These are phyloP conservation scores for Saccharomyces kudriavzevii DNA, from an alignment of 805 yeast genomes.

Conservation along the genomic window DNA sequence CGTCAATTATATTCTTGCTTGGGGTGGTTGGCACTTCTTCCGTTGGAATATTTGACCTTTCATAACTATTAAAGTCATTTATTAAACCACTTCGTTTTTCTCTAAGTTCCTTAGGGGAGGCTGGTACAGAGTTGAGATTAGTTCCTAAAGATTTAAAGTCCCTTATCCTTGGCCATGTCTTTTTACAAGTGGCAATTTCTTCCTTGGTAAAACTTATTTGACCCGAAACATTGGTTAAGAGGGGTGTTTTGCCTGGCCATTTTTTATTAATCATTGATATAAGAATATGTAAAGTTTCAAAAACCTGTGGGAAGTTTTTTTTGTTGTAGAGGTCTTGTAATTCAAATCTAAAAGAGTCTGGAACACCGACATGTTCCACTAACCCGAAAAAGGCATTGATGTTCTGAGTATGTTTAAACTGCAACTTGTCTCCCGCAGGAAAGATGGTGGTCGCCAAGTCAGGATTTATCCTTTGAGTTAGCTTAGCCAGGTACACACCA, in stretches of 20 bases:
- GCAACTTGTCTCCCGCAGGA: slow-evolving; percentile 54
- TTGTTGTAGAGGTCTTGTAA: slow-evolving; percentile 87
- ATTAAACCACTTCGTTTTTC: slow-evolving; percentile 14
- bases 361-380: slow-evolving; percentile 62
- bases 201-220: slow-evolving; percentile 50
- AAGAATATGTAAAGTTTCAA: slow-evolving; percentile 86
- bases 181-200: slow-evolving; percentile 62
- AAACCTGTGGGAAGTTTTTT: slow-evolving; percentile 86
- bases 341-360: slow-evolving; percentile 83
- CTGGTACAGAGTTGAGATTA: slow-evolving; percentile 22
- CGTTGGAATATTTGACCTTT: background rate
- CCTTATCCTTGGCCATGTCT: slow-evolving; percentile 59
- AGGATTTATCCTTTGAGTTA: slow-evolving; percentile 67
- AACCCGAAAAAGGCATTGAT: slow-evolving; percentile 75
- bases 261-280: slow-evolving; percentile 58
- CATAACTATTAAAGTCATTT: slow-evolving; percentile 15
- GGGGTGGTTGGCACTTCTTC: background rate
- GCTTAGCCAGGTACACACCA: slow-evolving; percentile 78
- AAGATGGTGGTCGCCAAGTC: slow-evolving; percentile 46
- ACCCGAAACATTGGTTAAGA: slow-evolving; percentile 56
- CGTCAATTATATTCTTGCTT: background rate
- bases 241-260: slow-evolving; percentile 48
- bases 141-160: slow-evolving; percentile 55
- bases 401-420: slow-evolving; percentile 88
- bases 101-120: slow-evolving; percentile 5